phyloP scores from a whole-genome alignment of 2,329 filamentous ascomycete genomes.

The Fusarium austroafricanum region DNA sequence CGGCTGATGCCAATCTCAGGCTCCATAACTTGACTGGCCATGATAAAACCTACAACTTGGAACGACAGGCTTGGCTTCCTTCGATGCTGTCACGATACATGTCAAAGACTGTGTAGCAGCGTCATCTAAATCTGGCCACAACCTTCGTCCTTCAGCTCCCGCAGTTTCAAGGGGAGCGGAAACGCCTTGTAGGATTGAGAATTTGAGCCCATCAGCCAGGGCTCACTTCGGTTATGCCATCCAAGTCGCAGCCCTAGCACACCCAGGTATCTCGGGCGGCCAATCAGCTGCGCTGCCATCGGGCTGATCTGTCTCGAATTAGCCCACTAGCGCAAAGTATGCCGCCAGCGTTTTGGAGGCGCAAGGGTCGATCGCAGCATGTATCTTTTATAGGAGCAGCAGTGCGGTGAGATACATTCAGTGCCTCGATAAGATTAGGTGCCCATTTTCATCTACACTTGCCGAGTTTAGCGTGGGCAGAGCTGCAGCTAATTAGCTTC shows the following conservation, averaged over 20 bases:
- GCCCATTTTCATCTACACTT: slow-evolving; percentile 16
- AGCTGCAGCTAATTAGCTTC: slow-evolving; percentile 4
- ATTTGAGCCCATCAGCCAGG: background rate
- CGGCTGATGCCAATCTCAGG: too few species aligned
- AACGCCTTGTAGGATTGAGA: background rate
- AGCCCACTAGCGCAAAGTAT: background rate
- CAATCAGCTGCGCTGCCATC: slow-evolving; percentile 1
- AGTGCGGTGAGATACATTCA: background rate
- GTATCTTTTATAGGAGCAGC: background rate
- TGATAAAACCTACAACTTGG: background rate
- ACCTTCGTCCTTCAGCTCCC: too few species aligned
- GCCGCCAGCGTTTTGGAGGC: slow-evolving; percentile 11
- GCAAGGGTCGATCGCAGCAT: slow-evolving; percentile 15
- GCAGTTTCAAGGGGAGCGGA: background rate
- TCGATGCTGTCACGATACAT: too few species aligned
- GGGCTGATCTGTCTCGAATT: slow-evolving; percentile 30
- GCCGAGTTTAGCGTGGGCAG: slow-evolving; percentile 8
- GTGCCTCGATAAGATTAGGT: slow-evolving; percentile 22
- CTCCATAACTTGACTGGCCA: too few species aligned
- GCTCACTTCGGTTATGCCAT: slow-evolving; percentile 16
- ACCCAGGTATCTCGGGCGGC: background rate
- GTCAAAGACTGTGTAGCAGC: background rate
- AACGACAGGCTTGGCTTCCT: slow-evolving; percentile 2
- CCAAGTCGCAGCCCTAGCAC: slow-evolving; percentile 25
- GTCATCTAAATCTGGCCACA: background rate